Evolutionary conservation across 2,329 filamentous ascomycete species (phyloP).

Genomic region (Exophiala phaeomuriformis): DNA sequence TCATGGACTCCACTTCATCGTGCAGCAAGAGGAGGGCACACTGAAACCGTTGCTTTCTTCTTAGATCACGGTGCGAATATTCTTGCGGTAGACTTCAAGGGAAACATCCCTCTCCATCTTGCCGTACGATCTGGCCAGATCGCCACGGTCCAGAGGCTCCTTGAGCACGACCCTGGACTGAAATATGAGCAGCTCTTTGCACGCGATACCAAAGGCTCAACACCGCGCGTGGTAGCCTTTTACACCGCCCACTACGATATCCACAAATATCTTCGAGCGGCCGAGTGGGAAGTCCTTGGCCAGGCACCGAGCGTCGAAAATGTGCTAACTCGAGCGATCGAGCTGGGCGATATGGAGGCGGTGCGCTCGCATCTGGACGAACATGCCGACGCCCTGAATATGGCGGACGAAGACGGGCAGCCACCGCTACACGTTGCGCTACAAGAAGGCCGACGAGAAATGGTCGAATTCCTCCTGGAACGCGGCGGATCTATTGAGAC

Average conservation of each 20-base stretch:
- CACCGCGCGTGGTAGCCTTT: constrained; percentile 22
- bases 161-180: constrained; percentile 18
- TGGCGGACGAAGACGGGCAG: constrained; percentile 20
- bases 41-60: constrained; percentile 29
- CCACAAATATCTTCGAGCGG: constrained; percentile 24
- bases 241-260: constrained; percentile 25
- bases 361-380: constrained; percentile 10
- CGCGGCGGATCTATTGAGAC: constrained; percentile 21
- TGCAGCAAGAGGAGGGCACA: constrained; percentile 28
- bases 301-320: constrained; percentile 7
- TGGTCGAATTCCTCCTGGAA: constrained; percentile 22
- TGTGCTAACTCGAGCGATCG: constrained; percentile 18
- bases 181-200: constrained; percentile 15
- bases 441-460: constrained; percentile 12
- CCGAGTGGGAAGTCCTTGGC: constrained; percentile 16
- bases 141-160: constrained; percentile 12
- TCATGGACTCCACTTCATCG: constrained; percentile 30
- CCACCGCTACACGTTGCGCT: constrained; percentile 23
- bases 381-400: constrained; percentile 9
- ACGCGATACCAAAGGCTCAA: constrained; percentile 17
- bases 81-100: constrained; percentile 23
- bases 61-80: constrained; percentile 28
- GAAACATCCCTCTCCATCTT: constrained; percentile 20
- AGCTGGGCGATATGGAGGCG: constrained; percentile 13
- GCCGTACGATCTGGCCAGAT: constrained; percentile 24